Conservation (phyloP, 2,329 filamentous ascomycete species). For the Colletotrichum siamense region DNA sequence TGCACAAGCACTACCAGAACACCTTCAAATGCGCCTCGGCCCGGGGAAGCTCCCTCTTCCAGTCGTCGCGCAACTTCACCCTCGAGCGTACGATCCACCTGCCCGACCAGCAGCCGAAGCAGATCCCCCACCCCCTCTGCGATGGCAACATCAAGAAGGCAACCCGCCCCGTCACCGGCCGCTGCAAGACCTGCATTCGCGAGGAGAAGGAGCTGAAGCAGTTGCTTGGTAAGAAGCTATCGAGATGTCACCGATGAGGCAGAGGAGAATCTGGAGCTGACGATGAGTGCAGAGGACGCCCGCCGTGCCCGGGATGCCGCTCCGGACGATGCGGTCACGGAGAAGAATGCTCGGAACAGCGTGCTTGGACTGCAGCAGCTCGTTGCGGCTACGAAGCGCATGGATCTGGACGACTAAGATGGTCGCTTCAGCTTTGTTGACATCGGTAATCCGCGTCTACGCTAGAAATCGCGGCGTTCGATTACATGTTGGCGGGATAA, state of each 20-base stretch:
- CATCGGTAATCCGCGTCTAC: not conserved
- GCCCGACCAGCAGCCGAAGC: constrained; percentile 21
- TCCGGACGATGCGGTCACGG: not conserved
- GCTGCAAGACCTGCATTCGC: constrained; percentile 26
- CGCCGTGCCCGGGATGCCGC: not conserved
- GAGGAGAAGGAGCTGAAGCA: not conserved
- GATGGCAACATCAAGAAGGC: constrained; percentile 25
- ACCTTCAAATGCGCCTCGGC: constrained; percentile 34
- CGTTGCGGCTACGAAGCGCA: constrained; percentile 2
- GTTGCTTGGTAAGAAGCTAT: not conserved
- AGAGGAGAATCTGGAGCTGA: not conserved
- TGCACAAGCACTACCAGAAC: constrained; percentile 38
- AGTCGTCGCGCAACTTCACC: not conserved
- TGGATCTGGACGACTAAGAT: not conserved
- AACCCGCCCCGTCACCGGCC: constrained; percentile 25
- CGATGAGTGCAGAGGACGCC: not conserved
- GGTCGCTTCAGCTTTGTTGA: not conserved
- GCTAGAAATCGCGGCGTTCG: not conserved
- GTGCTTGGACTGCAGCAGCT: constrained; percentile 15
- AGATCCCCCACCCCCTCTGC: constrained; percentile 14
- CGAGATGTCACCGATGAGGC: not conserved
- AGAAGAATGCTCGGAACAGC: constrained; percentile 5
- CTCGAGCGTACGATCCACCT: constrained; percentile 23
- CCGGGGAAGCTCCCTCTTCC: constrained; percentile 17
- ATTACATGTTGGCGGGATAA: not conserved